phyloP scores from a whole-genome alignment of 208 protist species.

The Tritrichomonas musculus region DNA sequence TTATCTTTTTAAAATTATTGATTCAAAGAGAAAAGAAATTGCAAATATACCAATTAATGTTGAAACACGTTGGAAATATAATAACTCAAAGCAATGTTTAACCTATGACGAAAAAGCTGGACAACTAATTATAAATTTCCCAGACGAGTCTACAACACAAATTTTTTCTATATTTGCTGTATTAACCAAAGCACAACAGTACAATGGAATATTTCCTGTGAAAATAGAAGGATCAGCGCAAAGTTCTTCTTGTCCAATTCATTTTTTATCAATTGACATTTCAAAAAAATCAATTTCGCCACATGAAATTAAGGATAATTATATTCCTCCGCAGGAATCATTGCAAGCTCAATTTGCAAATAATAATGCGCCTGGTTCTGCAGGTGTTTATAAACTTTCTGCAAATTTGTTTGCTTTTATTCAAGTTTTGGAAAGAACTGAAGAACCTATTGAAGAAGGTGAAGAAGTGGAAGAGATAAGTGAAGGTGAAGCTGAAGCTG shows the following conservation, averaged over 20 bases:
- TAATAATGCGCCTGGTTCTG: not conserved
- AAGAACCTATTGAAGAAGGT: not conserved
- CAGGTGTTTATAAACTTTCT: not conserved
- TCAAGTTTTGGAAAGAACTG: not conserved
- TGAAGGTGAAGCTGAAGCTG: not conserved
- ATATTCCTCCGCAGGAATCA: not conserved
- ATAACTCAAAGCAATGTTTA: not conserved
- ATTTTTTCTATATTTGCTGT: not conserved
- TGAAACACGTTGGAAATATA: not conserved
- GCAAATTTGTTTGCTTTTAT: not conserved
- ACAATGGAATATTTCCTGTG: not conserved
- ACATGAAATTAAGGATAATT: not conserved
- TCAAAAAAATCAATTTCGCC: not conserved
- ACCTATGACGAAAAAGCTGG: not conserved
- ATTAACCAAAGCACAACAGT: not conserved
- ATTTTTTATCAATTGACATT: not conserved
- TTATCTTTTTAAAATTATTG: too few species aligned
- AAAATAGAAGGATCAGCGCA: not conserved
- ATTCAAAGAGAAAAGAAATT: not conserved
- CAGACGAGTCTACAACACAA: not conserved
- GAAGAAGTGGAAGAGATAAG: not conserved
- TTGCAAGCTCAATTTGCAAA: not conserved
- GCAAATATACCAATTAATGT: not conserved
- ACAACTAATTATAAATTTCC: not conserved
- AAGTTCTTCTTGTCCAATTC: not conserved